Conservation (phyloP, 2,329 filamentous ascomycete genomes). For the Pestalotiopsis sp. region DNA sequence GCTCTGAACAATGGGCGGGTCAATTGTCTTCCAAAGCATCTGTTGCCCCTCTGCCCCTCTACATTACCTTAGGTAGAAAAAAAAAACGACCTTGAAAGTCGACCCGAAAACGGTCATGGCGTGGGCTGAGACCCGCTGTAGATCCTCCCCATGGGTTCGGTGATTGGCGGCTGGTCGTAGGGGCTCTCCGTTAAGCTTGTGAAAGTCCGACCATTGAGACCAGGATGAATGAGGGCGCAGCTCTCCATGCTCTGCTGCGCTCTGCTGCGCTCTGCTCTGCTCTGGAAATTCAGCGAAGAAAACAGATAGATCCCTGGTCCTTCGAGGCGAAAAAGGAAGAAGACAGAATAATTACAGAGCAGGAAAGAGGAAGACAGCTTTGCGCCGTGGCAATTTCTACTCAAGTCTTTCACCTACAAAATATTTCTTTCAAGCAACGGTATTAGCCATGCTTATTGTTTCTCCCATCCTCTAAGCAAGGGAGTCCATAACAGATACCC, state of each 20-base stretch:
- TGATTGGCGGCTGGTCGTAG: background rate
- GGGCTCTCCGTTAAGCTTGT: slow-evolving; percentile 5
- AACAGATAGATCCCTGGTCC: background rate
- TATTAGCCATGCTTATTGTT: background rate
- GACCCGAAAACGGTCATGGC: slow-evolving; percentile 4
- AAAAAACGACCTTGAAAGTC: background rate
- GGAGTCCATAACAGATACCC: background rate
- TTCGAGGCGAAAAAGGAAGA: background rate
- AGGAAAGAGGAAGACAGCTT: background rate
- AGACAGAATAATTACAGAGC: background rate
- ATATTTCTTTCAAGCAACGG: background rate
- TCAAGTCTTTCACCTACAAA: background rate
- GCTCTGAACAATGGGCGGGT: no score
- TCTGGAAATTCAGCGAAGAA: background rate
- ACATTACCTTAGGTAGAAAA: no score
- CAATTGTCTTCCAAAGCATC: no score
- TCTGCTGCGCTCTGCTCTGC: background rate
- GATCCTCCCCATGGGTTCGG: background rate
- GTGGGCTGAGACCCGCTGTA: background rate
- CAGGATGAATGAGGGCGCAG: background rate
- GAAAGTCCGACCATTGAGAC: background rate
- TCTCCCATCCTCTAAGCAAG: background rate
- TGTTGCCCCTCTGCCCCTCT: background rate
- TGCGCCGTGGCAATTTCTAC: background rate
- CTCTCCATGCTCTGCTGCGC: background rate